phyloP scores from a whole-genome alignment of 345 rosid genomes.

The Salix dunnii region DNA sequence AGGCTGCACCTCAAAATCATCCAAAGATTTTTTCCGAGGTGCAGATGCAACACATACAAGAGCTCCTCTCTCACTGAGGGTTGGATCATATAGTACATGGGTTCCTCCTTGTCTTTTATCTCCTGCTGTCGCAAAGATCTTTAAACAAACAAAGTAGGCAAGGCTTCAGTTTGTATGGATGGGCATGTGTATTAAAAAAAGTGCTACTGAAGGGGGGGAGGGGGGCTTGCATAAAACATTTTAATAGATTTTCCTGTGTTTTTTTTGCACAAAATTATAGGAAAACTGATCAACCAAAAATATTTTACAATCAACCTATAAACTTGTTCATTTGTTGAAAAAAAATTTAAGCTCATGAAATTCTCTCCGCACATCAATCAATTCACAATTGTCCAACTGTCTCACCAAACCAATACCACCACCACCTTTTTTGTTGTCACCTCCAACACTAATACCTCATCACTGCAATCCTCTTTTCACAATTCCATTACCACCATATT shows the following conservation, averaged over 20 bases:
- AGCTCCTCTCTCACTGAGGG: constrained; percentile 86
- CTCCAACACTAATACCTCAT: no score
- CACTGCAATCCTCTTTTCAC: no score
- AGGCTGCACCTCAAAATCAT: constrained; percentile 80
- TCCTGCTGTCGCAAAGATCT: constrained; percentile 86
- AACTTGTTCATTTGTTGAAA: no score
- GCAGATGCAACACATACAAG: constrained; percentile 95
- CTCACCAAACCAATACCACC: no score
- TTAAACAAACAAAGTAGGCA: constrained; percentile 14
- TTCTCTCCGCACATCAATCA: no score
- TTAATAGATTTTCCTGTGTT: not conserved
- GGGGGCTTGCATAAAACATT: not conserved
- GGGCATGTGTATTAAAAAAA: not conserved
- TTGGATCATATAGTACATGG: constrained; percentile 80
- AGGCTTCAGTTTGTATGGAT: constrained; percentile 1
- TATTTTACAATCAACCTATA: no score
- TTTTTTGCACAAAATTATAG: no score
- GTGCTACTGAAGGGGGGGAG: not conserved
- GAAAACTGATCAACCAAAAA: no score
- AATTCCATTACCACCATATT: no score
- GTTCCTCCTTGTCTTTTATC: constrained; percentile 91
- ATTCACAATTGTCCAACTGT: no score
- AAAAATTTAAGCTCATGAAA: no score
- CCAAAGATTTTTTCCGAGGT: constrained; percentile 89
- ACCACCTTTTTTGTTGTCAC: no score